Base-by-base conservation (phyloP, 805 yeast species). In the Candida mattraensis region DNA sequence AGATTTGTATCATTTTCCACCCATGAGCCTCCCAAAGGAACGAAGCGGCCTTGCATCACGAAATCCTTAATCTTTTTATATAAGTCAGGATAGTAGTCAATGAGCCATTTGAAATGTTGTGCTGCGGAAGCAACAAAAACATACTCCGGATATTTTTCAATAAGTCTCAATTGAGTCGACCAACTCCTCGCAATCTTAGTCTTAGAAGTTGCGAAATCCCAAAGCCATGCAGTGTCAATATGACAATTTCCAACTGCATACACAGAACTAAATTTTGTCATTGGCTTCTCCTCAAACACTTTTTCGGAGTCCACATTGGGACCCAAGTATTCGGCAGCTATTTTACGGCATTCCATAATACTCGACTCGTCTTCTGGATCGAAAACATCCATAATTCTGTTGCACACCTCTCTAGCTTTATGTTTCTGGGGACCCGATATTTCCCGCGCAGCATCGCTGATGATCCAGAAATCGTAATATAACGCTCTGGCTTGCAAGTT, bases 121-220 rank as follows among this genome's bases (percentile, higher is more conserved):
- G 89, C 94, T 53, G 94, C 98, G 5, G 96, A 87, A 0, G 98
- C 96, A 13, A 82, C 97, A 64, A 91, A 91, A 15, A 80, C 79
- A 56, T 87, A 89, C 64, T 93, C 99, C 0, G 98, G 97, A 50
- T 87, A 91, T 48, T 78, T 70, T 36, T 87, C 91, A 53, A 93
- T 76, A 30, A 93, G 62, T 36, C 87, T 81, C 33, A 91, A 67
- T 64, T 91, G 99, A 7, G 96, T 78, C 0, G 96, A 81, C 98
- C 98, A 91, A 5, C 96, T 87, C 47, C 99, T 74, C 3, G 89
- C 96, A 37, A 91, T 78, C 56, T 91, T 91, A 34, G 98, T 76
- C 50, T 85, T 82, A 1, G 98, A 87, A 58, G 93, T 97, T 3
- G 95, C 97, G 68, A 83, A 91, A n/a, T 97, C 98, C 99, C 99